Evolutionary conservation across 1,139 yeast species (phyloP).

Genomic region (Yamadazyma taylorii): DNA sequence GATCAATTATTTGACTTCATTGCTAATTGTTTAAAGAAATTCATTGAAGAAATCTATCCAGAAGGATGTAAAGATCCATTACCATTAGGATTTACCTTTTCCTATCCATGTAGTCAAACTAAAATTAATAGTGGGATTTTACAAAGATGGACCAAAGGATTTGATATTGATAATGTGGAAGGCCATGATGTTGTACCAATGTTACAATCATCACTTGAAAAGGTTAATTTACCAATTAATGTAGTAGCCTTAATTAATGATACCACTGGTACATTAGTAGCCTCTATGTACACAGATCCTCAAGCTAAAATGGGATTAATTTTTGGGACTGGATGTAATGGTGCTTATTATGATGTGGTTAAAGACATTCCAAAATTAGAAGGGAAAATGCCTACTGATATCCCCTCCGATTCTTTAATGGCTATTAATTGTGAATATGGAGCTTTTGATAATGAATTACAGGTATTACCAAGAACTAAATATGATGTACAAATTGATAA

Average conservation of each 20-base stretch:
- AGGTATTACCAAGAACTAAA: slow-evolving; percentile 82
- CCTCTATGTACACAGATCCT: slow-evolving; percentile 89
- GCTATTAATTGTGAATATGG: slow-evolving; percentile 99
- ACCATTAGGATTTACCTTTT: slow-evolving; percentile 93
- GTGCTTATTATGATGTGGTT: slow-evolving; percentile 87
- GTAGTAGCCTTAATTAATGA: slow-evolving; percentile 95
- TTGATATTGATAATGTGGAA: slow-evolving; percentile 90
- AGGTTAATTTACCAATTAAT: slow-evolving; percentile 68
- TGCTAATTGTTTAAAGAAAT: slow-evolving; percentile 72
- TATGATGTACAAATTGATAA: slow-evolving; percentile 79
- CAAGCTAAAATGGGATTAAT: slow-evolving; percentile 92
- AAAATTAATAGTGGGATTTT: slow-evolving; percentile 83
- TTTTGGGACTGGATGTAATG: slow-evolving; percentile 98
- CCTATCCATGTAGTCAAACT: slow-evolving; percentile 86
- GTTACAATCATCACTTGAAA: slow-evolving; percentile 73
- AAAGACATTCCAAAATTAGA: slow-evolving; percentile 78
- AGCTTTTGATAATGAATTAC: slow-evolving; percentile 90
- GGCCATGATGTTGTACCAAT: slow-evolving; percentile 93
- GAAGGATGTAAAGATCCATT: slow-evolving; percentile 53
- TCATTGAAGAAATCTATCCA: slow-evolving; percentile 61
- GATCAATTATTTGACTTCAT: slow-evolving; percentile 84
- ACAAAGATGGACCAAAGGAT: slow-evolving; percentile 98
- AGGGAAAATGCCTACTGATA: slow-evolving; percentile 66
- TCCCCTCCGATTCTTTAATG: slow-evolving; percentile 68
- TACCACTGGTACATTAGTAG: slow-evolving; percentile 96